Evolutionary conservation across 2,329 filamentous ascomycete species (phyloP), one percentile per base, ranked within the genome.

Genomic region (Cadophora sp.): DNA sequence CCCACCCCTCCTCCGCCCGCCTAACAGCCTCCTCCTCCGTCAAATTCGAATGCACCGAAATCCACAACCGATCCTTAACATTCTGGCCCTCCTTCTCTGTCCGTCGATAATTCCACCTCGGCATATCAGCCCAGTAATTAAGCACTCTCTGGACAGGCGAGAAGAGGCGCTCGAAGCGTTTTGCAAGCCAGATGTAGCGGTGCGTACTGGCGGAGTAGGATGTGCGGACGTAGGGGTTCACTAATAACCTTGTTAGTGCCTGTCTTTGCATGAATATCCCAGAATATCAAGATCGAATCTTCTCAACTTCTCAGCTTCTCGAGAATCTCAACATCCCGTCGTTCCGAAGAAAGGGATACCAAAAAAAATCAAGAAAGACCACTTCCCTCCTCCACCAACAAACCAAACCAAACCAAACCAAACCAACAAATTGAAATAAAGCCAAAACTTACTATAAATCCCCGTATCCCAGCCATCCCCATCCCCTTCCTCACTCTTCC

Each of bases 181-280:
- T 86, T 5, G 86, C 85, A 31, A 89, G 79, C 1, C 82, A 79
- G 1, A 93, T 81, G 85, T 87, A 89, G 0, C 80, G 80, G 9
- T 91, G 82, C 0, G 88, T 87, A 4, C 76, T 76, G 34, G 81
- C 79, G 58, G 86, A 84, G 76, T 94, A 93, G 1, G 91, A 88
- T 4, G 92, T 90, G 22, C 91, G 87, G 53, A 94, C 86, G 74
- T 87, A 93, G 0, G 91, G 91, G 75, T 94, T 94, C 82, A 93
- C n/a, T n/a, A n/a, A n/a, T n/a, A n/a, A n/a, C n/a, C n/a, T n/a
- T n/a, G n/a, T n/a, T n/a, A n/a, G n/a, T n/a, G n/a, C n/a, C n/a
- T n/a, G n/a, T n/a, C n/a, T n/a, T n/a, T n/a, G n/a, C n/a, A n/a
- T n/a, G n/a, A n/a, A n/a, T n/a, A n/a, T n/a, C n/a, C n/a, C n/a